Percentiles rank a stretch among this genome's conserved stretches.
Conservation (phyloP, 352 stramenopile species). For the Globisporangium alternatum region DNA sequence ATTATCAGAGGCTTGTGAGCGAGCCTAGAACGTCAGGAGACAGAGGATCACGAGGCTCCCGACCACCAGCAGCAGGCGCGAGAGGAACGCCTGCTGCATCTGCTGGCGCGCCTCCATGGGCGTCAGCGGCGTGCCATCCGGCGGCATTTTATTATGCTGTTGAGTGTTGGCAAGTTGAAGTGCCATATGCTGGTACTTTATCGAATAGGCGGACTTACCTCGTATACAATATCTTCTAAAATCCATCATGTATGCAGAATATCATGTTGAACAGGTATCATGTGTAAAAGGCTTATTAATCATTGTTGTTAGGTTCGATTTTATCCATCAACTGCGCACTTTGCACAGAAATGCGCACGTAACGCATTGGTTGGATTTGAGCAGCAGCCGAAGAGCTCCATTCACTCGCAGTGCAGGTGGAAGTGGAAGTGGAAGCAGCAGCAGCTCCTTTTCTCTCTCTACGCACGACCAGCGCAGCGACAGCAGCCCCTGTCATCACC, state of each 20-base stretch:
- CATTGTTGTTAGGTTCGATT: not conserved
- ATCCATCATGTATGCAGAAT: too few species aligned
- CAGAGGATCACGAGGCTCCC: slow-evolving; percentile 72
- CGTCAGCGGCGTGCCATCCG: slow-evolving; percentile 43
- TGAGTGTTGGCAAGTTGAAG: too few species aligned
- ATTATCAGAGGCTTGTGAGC: slow-evolving; percentile 22
- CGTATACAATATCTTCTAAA: too few species aligned
- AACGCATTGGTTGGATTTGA: slow-evolving; percentile 9
- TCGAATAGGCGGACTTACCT: too few species aligned
- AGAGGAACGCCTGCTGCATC: slow-evolving; percentile 71
- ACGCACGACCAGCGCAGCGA: slow-evolving; percentile 1
- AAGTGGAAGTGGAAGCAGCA: slow-evolving; percentile 1
- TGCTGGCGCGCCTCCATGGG: slow-evolving; percentile 56
- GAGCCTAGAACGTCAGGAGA: slow-evolving; percentile 59
- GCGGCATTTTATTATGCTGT: not conserved
- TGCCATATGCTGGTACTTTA: too few species aligned
- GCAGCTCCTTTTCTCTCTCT: slow-evolving; percentile 3
- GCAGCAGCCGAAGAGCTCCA: not conserved
- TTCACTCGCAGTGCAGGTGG: slow-evolving; percentile 5
- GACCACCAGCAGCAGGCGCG: slow-evolving; percentile 60
- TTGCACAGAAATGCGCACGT: not conserved
- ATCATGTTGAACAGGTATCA: too few species aligned
- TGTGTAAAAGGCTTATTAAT: too few species aligned
- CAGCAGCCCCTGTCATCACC: not conserved
- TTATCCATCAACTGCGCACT: not conserved